These are phyloP conservation scores for Colletotrichum melonis DNA, from an alignment of 2,329 filamentous ascomycete genomes.

Conservation along the genomic window DNA sequence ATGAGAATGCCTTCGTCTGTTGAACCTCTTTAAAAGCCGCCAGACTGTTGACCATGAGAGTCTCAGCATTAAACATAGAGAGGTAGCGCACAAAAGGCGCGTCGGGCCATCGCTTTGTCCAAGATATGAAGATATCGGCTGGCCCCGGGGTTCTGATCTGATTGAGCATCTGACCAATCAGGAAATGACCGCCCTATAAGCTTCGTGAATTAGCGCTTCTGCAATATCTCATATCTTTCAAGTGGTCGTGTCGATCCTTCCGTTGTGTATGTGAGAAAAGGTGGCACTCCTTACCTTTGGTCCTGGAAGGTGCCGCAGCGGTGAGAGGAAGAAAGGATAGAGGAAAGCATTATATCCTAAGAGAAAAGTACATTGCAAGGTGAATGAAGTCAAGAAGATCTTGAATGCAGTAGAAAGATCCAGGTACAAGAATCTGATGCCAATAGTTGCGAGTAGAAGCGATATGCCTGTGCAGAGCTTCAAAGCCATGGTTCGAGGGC, in stretches of 20 bases:
- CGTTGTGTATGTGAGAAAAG: too few relatives aligned
- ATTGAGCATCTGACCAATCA: slow-evolving; percentile 54
- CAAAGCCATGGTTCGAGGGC: background rate
- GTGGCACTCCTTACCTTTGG: slow-evolving; percentile 48
- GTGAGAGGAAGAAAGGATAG: slow-evolving; percentile 56
- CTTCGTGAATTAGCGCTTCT: background rate
- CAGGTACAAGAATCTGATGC: background rate
- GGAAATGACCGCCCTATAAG: slow-evolving; percentile 48
- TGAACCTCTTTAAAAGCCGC: slow-evolving; percentile 50
- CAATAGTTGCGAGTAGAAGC: slow-evolving; percentile 1
- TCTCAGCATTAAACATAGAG: slow-evolving; percentile 48
- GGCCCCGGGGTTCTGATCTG: slow-evolving; percentile 44
- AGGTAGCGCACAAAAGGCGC: slow-evolving; percentile 52
- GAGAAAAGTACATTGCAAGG: slow-evolving; percentile 35
- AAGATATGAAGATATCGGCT: slow-evolving; percentile 42
- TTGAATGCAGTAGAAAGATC: background rate
- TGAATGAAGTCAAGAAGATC: background rate
- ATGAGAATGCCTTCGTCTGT: slow-evolving; percentile 52
- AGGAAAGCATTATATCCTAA: slow-evolving; percentile 51
- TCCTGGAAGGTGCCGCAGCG: slow-evolving; percentile 56
- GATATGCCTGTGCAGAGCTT: background rate
- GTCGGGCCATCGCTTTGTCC: slow-evolving; percentile 46
- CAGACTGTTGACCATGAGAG: slow-evolving; percentile 50
- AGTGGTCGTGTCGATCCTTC: too few relatives aligned
- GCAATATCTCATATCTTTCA: background rate